Evolutionary conservation across 768 basidiomycete genomes (phyloP), one percentile per base, ranked within the genome.

Genomic region (Suillus fuscotomentosus): DNA sequence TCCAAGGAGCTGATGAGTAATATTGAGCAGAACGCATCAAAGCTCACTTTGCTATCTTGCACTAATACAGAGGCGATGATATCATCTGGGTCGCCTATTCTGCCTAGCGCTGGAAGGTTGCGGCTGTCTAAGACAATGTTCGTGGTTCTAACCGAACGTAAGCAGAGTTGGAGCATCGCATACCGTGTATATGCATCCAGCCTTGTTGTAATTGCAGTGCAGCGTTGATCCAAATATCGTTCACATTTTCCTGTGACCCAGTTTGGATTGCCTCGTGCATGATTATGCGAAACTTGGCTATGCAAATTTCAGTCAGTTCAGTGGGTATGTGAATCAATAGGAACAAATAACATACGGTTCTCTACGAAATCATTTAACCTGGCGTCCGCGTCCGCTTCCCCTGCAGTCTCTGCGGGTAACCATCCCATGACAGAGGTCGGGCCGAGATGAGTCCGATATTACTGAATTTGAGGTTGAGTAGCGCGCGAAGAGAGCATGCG

Each of bases 171-270:
- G 45, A 41, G 14, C 5, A 50, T 38, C 24, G 47, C 79, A 60
- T 51, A 83, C 83, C 84, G 51, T 92, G 85, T 54, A 94, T 87
- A 71, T 94, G 92, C 89, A 94, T 90, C 92, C 92, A 94, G n/a
- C 92, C 92, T 22, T 85, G 75, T 65, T 84, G 84, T 3, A 87
- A 75, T 70, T 91, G 90, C 38, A 83, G 73, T 13, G 91, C 92
- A 7, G 82, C 84, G 63, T 87, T 87, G 5, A 71, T 81, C 79
- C 88, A 87, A 3, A 90, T 77, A 2, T 90, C 87, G 67, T 94
- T 92, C 0, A 82, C 78, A 8, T 80, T 82, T 51, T 90, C 84
- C 22, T 68, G 70, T 6, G 93, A 77, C 24, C 82, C 87, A 27
- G 78, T 74, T 59, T 81, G 80, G 17, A 93, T 78, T 11, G 84